phyloP scores from a whole-genome alignment of 345 rosid genomes.

The Hibiscus mutabilis region DNA sequence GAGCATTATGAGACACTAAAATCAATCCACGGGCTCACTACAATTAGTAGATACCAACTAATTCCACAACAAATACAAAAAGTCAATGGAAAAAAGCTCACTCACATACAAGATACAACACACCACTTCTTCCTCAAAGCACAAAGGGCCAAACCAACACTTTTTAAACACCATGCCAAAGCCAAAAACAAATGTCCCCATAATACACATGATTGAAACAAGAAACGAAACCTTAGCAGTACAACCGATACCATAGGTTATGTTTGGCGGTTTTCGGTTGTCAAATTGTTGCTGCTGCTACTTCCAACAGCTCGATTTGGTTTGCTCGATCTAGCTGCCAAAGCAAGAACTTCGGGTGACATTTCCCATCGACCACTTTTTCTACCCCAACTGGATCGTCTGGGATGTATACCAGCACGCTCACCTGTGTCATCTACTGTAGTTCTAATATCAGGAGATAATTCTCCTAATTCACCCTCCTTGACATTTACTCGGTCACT shows the following conservation, averaged over 20 bases:
- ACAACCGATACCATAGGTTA: conserved; percentile 20
- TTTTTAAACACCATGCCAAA: conserved; percentile 22
- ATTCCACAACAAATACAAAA: conserved; percentile 23
- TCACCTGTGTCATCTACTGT: conserved; percentile 62
- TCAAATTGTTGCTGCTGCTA: conserved; percentile 55
- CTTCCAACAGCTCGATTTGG: conserved; percentile 56
- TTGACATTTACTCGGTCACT: conserved; percentile 57
- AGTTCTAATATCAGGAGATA: conserved; percentile 68
- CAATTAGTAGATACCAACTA: conserved; percentile 32
- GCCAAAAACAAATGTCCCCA: conserved; percentile 10
- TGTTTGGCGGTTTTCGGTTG: conserved; percentile 41
- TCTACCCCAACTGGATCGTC: conserved; percentile 80
- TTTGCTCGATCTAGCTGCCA: conserved; percentile 86
- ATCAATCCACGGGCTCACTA: not conserved
- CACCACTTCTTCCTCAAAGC: conserved; percentile 35
- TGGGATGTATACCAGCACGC: conserved; percentile 57
- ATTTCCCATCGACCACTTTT: conserved; percentile 77
- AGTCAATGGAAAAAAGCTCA: conserved; percentile 31
- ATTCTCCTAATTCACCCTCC: conserved; percentile 69
- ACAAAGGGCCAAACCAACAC: conserved; percentile 25
- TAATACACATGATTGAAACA: conserved; percentile 6
- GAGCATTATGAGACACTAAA: no score
- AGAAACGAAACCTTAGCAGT: conserved; percentile 3
- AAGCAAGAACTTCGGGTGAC: conserved; percentile 88
- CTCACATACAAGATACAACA: conserved; percentile 30